These are phyloP conservation scores for Hibiscus mutabilis DNA, from an alignment of 345 rosid genomes.

Conservation along the genomic window DNA sequence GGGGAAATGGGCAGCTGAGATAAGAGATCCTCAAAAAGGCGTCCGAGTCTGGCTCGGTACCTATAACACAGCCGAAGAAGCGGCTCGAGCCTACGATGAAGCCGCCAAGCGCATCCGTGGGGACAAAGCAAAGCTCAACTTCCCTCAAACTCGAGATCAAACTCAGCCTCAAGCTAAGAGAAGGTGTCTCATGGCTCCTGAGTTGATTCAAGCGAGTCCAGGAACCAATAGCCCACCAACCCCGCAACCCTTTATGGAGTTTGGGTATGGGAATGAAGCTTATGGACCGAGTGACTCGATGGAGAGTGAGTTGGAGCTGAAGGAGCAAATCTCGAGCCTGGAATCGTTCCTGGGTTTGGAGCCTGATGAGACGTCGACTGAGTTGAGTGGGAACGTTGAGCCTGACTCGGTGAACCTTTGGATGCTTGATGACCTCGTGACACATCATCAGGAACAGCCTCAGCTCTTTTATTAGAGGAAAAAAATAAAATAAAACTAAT, in stretches of 20 bases:
- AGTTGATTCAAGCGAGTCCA: conserved; percentile 22
- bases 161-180: conserved; percentile 40
- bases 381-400: conserved; percentile 16
- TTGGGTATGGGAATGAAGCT: conserved; percentile 11
- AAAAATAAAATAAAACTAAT: neutral
- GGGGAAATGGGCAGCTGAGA: conserved; percentile 99
- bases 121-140: conserved; percentile 89
- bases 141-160: conserved; percentile 22
- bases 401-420: conserved; percentile 42
- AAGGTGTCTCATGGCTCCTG: conserved; percentile 26
- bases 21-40: conserved; percentile 76
- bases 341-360: conserved; percentile 61
- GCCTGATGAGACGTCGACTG: conserved; percentile 14
- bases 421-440: conserved; percentile 60
- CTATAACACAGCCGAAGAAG: conserved; percentile 76
- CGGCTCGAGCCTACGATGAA: conserved; percentile 77
- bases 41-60: conserved; percentile 94
- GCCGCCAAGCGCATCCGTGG: conserved; percentile 95
- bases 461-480: conserved; percentile 11
- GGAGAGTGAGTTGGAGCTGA: conserved; percentile 33
- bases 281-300: conserved; percentile 8
- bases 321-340: conserved; percentile 46
- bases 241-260: neutral
- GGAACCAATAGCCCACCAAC: neutral
- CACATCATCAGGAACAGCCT: conserved; percentile 25